Percentiles rank a stretch among this genome's conserved stretches.
phyloP scores from a whole-genome alignment of 1,284 basidiomycete species.

The Grifola frondosa region DNA sequence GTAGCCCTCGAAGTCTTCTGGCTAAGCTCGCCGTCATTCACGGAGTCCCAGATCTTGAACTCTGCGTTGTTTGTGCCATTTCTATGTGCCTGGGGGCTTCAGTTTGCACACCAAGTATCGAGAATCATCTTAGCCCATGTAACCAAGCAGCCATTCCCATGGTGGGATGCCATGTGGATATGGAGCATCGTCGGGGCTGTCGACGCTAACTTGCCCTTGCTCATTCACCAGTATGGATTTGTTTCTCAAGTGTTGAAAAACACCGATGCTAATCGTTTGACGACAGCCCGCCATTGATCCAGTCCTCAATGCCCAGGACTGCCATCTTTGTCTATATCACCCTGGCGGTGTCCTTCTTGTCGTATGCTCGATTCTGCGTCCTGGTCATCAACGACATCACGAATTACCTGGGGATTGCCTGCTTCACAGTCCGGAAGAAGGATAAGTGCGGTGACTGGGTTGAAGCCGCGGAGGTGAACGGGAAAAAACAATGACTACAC shows the following conservation, averaged over 20 bases:
- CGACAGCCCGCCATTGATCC: conserved; percentile 65
- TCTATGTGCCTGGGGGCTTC: conserved; percentile 86
- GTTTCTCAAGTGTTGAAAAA: conserved; percentile 15
- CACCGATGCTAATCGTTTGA: neutral
- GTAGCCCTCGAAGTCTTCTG: conserved; percentile 74
- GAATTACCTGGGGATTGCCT: conserved; percentile 85
- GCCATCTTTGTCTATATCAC: conserved; percentile 71
- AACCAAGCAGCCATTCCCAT: conserved; percentile 81
- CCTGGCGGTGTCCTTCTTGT: conserved; percentile 61
- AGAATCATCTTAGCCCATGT: conserved; percentile 94
- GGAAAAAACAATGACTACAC: conserved; percentile 24
- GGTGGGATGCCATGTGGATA: conserved; percentile 86
- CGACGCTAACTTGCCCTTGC: conserved; percentile 75
- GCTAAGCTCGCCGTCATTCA: conserved; percentile 69
- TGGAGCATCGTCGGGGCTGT: conserved; percentile 78
- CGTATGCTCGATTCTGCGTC: conserved; percentile 79
- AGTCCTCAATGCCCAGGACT: conserved; percentile 57
- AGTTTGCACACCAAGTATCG: conserved; percentile 86
- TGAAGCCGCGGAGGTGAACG: conserved; percentile 36
- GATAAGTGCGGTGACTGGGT: conserved; percentile 74
- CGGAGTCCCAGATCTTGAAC: conserved; percentile 55
- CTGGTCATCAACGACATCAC: conserved; percentile 87
- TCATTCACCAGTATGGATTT: conserved; percentile 64
- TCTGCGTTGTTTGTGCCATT: conserved; percentile 83
- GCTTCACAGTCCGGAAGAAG: conserved; percentile 86